Percentiles rank a stretch among this genome's conserved stretches.
Conservation (phyloP, 306 rosid genomes). For the Castanea crenata region DNA sequence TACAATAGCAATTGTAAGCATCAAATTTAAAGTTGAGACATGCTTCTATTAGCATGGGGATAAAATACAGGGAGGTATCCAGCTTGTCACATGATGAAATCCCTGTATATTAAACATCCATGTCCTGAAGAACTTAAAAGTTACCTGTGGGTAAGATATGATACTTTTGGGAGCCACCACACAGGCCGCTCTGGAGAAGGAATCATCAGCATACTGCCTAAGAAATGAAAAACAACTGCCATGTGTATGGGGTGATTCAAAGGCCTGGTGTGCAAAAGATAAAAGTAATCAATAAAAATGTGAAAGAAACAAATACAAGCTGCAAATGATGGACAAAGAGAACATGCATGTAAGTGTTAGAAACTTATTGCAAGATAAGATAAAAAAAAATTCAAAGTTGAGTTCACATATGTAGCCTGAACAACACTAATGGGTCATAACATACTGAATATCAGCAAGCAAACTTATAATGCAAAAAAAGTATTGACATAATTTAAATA, state of each 20-base stretch:
- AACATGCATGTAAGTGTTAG: not conserved
- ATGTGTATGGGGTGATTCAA: slow-evolving; percentile 92
- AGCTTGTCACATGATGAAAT: slow-evolving; percentile 1
- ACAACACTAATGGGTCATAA: not conserved
- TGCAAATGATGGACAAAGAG: slow-evolving; percentile 7
- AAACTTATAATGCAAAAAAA: not conserved
- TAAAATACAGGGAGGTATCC: not conserved
- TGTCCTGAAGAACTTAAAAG: not conserved
- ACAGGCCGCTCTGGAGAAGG: slow-evolving; percentile 89
- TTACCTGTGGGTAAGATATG: slow-evolving; percentile 98
- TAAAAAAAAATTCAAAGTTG: not conserved
- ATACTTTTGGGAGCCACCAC: slow-evolving; percentile 78
- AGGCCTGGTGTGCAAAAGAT: slow-evolving; percentile 62
- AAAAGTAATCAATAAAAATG: slow-evolving; percentile 9
- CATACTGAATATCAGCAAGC: slow-evolving; percentile 1
- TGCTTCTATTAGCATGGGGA: not conserved
- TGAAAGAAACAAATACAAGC: slow-evolving; percentile 6
- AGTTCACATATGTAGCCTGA: not conserved
- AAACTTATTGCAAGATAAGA: not conserved
- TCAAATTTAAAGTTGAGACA: not conserved
- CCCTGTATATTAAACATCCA: not conserved
- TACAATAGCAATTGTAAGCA: not conserved
- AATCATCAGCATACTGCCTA: slow-evolving; percentile 94
- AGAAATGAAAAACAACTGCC: slow-evolving; percentile 71
- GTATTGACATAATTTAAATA: slow-evolving; percentile 28